phyloP scores from a whole-genome alignment of 768 basidiomycete genomes.

The Megacollybia marginata region DNA sequence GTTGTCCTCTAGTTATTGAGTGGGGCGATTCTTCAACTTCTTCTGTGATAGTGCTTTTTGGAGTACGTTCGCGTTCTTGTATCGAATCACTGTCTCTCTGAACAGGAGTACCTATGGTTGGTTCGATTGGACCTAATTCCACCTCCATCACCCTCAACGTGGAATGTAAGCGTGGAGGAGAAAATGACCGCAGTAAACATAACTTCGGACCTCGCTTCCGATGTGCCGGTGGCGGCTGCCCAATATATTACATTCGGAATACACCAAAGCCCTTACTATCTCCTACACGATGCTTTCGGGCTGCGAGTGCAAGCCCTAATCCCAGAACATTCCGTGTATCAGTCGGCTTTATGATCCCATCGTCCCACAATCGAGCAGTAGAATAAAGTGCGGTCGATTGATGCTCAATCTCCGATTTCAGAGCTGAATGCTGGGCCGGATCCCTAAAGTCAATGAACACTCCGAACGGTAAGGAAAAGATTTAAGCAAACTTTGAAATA shows the following conservation, averaged over 20 bases:
- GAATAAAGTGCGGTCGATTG: slow-evolving; percentile 87
- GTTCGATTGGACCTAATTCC: too few species aligned
- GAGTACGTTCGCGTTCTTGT: too few species aligned
- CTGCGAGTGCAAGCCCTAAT: slow-evolving; percentile 77
- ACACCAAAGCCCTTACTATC: slow-evolving; percentile 73
- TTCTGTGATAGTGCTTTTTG: too few species aligned
- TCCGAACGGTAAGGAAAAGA: background rate
- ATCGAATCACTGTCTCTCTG: too few species aligned
- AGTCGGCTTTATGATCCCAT: slow-evolving; percentile 82
- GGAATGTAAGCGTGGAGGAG: too few species aligned
- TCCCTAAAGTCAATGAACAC: slow-evolving; percentile 40
- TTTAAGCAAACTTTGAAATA: slow-evolving; percentile 62
- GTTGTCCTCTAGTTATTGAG: too few species aligned
- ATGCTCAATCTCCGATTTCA: slow-evolving; percentile 78
- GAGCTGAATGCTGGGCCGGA: slow-evolving; percentile 63
- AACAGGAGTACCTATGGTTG: too few species aligned
- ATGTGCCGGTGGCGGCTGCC: too few species aligned
- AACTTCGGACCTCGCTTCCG: too few species aligned
- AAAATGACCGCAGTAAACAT: too few species aligned
- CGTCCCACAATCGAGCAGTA: slow-evolving; percentile 91
- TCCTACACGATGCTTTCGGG: slow-evolving; percentile 68
- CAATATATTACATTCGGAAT: slow-evolving; percentile 75
- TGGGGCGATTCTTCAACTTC: too few species aligned
- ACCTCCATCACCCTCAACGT: too few species aligned
- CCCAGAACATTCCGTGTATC: slow-evolving; percentile 89